These are phyloP conservation scores for Eucalyptus paniculata DNA, from an alignment of 345 rosid species.

Conservation along the genomic window DNA sequence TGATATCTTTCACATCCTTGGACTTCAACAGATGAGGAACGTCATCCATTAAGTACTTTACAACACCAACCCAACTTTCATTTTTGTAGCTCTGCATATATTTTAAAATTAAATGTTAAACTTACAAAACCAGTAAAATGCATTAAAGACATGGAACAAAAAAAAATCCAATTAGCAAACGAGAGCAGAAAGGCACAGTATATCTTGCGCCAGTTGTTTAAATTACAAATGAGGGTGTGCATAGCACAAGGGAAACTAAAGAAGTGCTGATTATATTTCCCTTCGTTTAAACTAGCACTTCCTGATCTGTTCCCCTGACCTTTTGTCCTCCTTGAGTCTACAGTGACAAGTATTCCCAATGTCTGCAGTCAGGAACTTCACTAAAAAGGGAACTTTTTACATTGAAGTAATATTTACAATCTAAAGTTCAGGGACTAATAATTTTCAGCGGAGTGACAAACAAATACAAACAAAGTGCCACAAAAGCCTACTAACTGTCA, in stretches of 20 bases:
- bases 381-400: too few relatives aligned
- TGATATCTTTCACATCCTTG: conserved; percentile 41
- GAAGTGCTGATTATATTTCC: neutral
- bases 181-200: neutral
- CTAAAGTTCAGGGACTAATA: neutral
- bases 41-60: conserved; percentile 67
- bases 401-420: neutral
- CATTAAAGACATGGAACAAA: neutral
- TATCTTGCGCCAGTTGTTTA: neutral
- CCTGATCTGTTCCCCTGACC: neutral
- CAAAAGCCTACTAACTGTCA: neutral
- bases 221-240: neutral
- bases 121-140: neutral
- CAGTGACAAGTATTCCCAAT: too few relatives aligned
- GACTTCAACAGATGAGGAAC: conserved; percentile 59
- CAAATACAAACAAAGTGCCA: neutral
- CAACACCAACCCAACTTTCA: conserved; percentile 60
- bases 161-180: neutral
- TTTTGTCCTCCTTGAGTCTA: too few relatives aligned
- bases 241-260: neutral
- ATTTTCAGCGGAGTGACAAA: neutral
- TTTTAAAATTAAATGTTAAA: neutral
- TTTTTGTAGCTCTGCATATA: conserved; percentile 49
- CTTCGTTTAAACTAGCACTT: neutral
- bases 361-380: too few relatives aligned